These are phyloP conservation scores for Alternaria gaisen DNA, from an alignment of 2,329 filamentous ascomycete genomes.

Conservation along the genomic window DNA sequence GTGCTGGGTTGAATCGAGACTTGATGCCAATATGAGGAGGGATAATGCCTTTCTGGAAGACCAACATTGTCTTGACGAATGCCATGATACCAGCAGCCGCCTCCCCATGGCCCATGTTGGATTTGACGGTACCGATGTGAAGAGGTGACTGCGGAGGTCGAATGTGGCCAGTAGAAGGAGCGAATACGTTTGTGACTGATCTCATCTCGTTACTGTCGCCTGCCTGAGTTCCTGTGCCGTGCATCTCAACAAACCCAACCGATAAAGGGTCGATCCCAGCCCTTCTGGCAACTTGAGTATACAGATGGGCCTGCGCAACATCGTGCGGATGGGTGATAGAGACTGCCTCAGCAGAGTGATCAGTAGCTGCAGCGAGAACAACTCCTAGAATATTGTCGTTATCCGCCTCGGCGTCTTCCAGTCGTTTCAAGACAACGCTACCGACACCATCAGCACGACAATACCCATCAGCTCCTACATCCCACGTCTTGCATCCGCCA, in stretches of 20 bases:
- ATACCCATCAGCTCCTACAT: conserved; percentile 44
- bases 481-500: conserved; percentile 47
- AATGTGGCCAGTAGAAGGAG: conserved; percentile 8
- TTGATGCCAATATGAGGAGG: conserved; percentile 54
- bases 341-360: conserved; percentile 45
- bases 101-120: conserved; percentile 50
- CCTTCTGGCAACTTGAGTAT: conserved; percentile 31
- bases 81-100: conserved; percentile 41
- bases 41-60: conserved; percentile 34
- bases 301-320: conserved; percentile 30
- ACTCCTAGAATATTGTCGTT: conserved; percentile 46
- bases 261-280: conserved; percentile 49
- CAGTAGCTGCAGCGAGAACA: conserved; percentile 42
- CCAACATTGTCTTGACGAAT: conserved; percentile 49
- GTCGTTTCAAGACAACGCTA: conserved; percentile 44
- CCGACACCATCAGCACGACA: conserved; percentile 45
- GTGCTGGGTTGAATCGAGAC: neutral
- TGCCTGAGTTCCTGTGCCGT: conserved; percentile 46
- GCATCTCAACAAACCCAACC: conserved; percentile 43
- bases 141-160: conserved; percentile 22
- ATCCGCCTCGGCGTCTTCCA: conserved; percentile 44
- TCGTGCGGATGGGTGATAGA: conserved; percentile 44
- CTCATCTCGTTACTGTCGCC: conserved; percentile 40
- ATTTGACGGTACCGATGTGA: conserved; percentile 43
- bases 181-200: conserved; percentile 26